phyloP scores from a whole-genome alignment of 306 rosid species.

The Trichosanthes cucumerina region DNA sequence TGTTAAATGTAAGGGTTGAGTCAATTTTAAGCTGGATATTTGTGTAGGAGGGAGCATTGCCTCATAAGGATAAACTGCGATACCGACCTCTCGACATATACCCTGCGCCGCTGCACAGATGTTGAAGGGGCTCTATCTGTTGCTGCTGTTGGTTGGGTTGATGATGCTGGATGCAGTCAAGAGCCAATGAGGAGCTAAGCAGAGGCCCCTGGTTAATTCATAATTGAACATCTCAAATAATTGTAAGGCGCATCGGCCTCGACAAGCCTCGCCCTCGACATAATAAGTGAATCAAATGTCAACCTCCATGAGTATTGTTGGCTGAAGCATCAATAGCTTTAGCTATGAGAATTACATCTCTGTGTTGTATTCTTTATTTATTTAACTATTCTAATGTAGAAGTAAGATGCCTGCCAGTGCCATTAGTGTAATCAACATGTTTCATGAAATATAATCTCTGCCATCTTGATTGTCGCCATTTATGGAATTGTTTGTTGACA shows the following conservation, averaged over 20 bases:
- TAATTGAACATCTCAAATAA: neutral
- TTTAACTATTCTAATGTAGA: neutral
- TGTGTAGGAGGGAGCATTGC: constrained; percentile 71
- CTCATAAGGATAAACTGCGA: constrained; percentile 45
- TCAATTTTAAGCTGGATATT: neutral
- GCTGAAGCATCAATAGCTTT: neutral
- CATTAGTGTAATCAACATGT: neutral
- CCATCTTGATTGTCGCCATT: neutral
- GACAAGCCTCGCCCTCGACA: neutral
- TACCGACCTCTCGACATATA: constrained; percentile 46
- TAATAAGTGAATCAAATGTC: neutral
- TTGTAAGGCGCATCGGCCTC: neutral
- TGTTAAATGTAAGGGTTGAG: neutral
- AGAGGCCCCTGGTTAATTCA: neutral
- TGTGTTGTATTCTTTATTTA: neutral
- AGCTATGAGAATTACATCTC: neutral
- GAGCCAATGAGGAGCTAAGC: neutral
- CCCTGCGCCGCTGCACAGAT: constrained; percentile 87
- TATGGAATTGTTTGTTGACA: neutral
- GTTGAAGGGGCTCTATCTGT: constrained; percentile 26
- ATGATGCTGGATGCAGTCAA: neutral
- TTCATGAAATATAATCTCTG: neutral
- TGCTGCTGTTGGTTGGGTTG: neutral
- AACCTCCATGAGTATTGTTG: neutral
- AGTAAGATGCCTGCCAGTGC: neutral